Evolutionary conservation across 192 early-diverging fungal genomes (phyloP).

Genomic region (Gigaspora rosea): DNA sequence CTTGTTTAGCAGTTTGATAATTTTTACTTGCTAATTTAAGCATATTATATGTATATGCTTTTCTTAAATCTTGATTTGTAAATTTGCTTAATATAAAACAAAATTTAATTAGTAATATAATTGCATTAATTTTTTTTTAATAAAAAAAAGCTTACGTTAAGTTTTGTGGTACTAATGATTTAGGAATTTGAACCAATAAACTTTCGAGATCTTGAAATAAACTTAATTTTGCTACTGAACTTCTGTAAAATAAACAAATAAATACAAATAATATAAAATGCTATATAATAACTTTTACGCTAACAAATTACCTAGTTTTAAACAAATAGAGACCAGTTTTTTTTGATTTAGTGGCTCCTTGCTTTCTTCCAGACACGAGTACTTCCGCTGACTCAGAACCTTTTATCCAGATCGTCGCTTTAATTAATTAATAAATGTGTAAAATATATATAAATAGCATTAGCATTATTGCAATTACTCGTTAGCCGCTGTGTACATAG

Average conservation of each 20-base stretch:
- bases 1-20: conserved; percentile 24
- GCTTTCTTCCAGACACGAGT: conserved; percentile 17
- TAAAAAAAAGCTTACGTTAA: conserved; percentile 8
- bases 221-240: conserved; percentile 16
- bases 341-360: conserved; percentile 11
- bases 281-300: no score
- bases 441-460: no score
- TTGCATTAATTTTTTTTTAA: no score
- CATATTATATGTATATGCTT: neutral
- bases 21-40: conserved; percentile 8
- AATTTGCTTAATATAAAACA: no score
- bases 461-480: no score
- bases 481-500: no score
- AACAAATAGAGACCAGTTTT: neutral
- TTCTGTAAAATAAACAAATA: neutral
- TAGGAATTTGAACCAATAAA: neutral
- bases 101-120: no score
- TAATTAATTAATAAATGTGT: neutral
- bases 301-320: conserved; percentile 20
- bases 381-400: neutral
- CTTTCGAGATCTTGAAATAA: conserved; percentile 3
- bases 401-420: conserved; percentile 16
- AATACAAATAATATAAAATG: no score
- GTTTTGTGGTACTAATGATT: neutral
- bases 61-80: neutral